These are phyloP conservation scores for Protoeuglena noctilucae DNA, from an alignment of 139 green algal genomes.

Conservation along the genomic window DNA sequence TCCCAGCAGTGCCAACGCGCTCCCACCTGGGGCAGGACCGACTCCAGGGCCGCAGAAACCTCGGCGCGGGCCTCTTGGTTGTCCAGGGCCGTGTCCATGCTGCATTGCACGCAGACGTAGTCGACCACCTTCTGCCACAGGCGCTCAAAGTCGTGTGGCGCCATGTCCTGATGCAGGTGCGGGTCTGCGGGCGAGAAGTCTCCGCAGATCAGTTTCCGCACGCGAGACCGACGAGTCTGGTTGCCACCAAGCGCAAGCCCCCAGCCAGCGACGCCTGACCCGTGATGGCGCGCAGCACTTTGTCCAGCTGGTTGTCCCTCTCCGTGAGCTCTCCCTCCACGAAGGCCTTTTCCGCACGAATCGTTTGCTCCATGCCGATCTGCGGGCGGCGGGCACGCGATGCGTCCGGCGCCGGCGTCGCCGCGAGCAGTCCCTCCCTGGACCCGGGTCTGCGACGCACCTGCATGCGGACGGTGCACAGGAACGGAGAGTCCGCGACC, in stretches of 20 bases:
- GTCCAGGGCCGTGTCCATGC: conserved; percentile 17
- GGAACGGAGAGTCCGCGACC: not conserved
- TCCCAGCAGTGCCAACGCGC: too few species aligned
- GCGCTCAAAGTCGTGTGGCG: conserved; percentile 12
- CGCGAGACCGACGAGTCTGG: too few species aligned
- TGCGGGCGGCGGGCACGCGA: not conserved
- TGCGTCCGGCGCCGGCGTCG: too few species aligned
- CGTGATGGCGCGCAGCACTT: too few species aligned
- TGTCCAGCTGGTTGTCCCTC: conserved; percentile 13
- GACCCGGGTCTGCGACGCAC: not conserved
- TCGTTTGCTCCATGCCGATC: not conserved
- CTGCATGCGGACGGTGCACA: not conserved
- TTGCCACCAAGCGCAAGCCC: too few species aligned
- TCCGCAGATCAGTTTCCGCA: not conserved
- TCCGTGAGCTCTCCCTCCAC: not conserved
- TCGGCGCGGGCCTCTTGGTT: conserved; percentile 1
- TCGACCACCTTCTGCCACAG: conserved; percentile 20
- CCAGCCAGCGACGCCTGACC: too few species aligned
- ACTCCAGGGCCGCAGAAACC: conserved; percentile 32
- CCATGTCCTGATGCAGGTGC: not conserved
- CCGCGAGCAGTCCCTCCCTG: not conserved
- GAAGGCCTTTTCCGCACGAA: not conserved
- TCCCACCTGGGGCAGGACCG: conserved; percentile 39
- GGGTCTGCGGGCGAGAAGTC: not conserved
- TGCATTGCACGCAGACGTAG: conserved; percentile 15